A percentile compares a stretch with the other conserved stretches of the same genome.
Evolutionary conservation across 106 monocot species (phyloP).

Genomic region (Gastrodia elata): DNA sequence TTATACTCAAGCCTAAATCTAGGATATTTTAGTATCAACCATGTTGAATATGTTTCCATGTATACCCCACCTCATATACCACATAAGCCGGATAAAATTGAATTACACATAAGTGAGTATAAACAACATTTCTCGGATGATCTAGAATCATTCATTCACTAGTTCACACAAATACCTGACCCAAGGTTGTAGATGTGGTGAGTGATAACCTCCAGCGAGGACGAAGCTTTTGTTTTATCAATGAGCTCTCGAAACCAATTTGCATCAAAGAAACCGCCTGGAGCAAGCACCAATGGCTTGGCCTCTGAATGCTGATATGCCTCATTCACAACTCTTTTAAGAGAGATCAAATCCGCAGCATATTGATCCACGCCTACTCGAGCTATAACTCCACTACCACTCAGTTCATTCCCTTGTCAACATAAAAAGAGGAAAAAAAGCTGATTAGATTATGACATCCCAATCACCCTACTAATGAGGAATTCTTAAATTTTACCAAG

Average conservation of each 20-base stretch:
- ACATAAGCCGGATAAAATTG: too few species aligned
- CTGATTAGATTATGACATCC: not conserved
- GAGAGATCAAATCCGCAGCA: constrained; percentile 43
- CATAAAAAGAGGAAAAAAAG: not conserved
- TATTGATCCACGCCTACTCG: constrained; percentile 53
- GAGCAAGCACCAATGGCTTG: constrained; percentile 61
- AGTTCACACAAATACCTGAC: constrained; percentile 34
- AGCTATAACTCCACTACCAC: constrained; percentile 65
- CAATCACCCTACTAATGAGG: too few species aligned
- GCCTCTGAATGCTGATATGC: constrained; percentile 27
- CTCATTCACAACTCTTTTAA: constrained; percentile 41
- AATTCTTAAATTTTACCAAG: constrained; percentile 59
- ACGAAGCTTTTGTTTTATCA: constrained; percentile 37
- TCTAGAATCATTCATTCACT: not conserved
- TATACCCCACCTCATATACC: too few species aligned
- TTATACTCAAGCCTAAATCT: too few species aligned
- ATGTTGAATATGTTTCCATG: too few species aligned
- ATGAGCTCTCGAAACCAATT: constrained; percentile 57
- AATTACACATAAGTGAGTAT: too few species aligned
- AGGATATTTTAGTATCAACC: too few species aligned
- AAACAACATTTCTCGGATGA: too few species aligned
- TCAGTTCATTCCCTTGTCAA: constrained; percentile 67
- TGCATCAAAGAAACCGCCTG: constrained; percentile 74
- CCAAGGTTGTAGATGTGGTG: constrained; percentile 97
- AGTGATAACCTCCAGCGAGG: constrained; percentile 57